These are phyloP conservation scores for Puccinia triticina DNA, from an alignment of 1,284 basidiomycete genomes.

Conservation along the genomic window DNA sequence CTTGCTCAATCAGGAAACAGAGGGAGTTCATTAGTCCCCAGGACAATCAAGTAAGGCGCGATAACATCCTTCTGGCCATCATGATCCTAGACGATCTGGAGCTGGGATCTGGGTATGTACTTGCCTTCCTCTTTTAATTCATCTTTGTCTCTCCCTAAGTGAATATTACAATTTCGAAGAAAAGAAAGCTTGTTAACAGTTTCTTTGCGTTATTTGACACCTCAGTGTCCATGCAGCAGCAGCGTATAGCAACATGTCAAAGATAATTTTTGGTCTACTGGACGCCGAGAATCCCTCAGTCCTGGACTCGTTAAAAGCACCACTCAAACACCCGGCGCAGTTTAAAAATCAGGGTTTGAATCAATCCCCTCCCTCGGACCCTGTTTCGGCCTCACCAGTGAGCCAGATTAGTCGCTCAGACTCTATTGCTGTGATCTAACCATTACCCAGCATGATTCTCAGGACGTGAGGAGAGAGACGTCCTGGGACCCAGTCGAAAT, in stretches of 20 bases:
- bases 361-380: neutral
- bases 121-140: neutral
- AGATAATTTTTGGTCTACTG: neutral
- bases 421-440: too few species aligned
- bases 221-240: neutral
- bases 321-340: neutral
- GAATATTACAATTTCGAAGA: neutral
- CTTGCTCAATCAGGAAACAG: constrained; percentile 17
- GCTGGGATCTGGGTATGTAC: constrained; percentile 25
- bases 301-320: neutral
- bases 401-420: too few species aligned
- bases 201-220: neutral
- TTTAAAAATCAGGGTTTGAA: neutral
- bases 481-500: too few species aligned
- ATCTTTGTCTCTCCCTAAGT: neutral
- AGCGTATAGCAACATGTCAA: neutral
- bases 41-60: constrained; percentile 16
- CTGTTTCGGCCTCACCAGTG: too few species aligned
- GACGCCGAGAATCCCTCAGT: neutral
- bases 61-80: constrained; percentile 13
- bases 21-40: neutral
- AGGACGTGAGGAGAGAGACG: too few species aligned
- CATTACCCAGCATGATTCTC: too few species aligned
- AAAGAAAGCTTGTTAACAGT: neutral
- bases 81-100: constrained; percentile 33